Evolutionary conservation across 2,329 filamentous ascomycete species (phyloP).

Genomic region (Trichophyton mentagrophytes): DNA sequence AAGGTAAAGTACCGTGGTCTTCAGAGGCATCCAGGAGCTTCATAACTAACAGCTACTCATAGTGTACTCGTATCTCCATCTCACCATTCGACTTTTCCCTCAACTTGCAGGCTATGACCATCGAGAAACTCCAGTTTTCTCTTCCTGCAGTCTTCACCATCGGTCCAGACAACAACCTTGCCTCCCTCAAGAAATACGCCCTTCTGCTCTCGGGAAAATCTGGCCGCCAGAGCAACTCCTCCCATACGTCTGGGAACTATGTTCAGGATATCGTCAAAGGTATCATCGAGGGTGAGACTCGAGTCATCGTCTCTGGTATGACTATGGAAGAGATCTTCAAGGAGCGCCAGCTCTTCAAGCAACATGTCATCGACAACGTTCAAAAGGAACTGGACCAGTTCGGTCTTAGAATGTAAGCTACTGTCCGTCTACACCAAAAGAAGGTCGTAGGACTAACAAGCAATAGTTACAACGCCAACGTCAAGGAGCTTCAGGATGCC

Average conservation of each 20-base stretch:
- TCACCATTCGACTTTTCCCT: conserved; percentile 62
- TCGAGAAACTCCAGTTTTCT: conserved; percentile 72
- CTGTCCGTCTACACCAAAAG: background rate
- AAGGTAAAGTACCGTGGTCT: conserved; percentile 26
- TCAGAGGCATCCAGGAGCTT: background rate
- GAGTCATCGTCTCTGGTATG: conserved; percentile 72
- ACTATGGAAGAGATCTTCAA: conserved; percentile 88
- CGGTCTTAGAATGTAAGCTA: conserved; percentile 55
- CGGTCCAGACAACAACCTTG: conserved; percentile 59
- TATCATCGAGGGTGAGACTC: conserved; percentile 78
- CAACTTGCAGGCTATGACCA: conserved; percentile 75
- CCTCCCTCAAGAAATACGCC: conserved; percentile 67
- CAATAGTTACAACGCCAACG: conserved; percentile 56
- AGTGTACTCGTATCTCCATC: conserved; percentile 29
- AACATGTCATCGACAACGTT: conserved; percentile 60
- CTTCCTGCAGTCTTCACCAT: conserved; percentile 78
- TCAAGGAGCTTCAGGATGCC: conserved; percentile 78
- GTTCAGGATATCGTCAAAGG: conserved; percentile 78
- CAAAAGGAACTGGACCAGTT: conserved; percentile 70
- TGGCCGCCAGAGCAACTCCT: conserved; percentile 31
- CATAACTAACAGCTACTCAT: background rate
- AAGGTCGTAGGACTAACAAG: background rate
- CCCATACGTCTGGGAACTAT: conserved; percentile 42
- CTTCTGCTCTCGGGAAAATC: conserved; percentile 58
- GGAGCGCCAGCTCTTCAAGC: conserved; percentile 64